Evolutionary conservation across 331 rosid genomes (phyloP).

Genomic region (Malus hybrid): DNA sequence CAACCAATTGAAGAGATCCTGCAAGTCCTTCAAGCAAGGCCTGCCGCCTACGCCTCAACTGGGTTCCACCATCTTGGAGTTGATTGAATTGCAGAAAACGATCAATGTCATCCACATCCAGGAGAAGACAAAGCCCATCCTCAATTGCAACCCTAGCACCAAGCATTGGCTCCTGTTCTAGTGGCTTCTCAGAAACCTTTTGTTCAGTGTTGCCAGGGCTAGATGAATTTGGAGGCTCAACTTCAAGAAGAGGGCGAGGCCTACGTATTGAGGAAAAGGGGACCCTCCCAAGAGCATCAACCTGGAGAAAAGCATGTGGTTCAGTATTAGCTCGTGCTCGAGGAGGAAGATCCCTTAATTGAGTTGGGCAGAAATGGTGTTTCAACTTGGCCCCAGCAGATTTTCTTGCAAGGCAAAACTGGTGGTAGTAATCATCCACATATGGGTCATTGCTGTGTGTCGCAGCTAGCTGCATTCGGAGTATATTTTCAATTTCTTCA

Average conservation of each 20-base stretch:
- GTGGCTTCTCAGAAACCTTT: conserved; percentile 71
- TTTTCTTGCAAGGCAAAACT: conserved; percentile 72
- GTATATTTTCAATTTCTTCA: conserved; percentile 82
- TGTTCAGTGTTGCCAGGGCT: conserved; percentile 46
- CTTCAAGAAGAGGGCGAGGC: conserved; percentile 92
- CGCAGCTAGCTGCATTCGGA: conserved; percentile 87
- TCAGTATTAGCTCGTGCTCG: conserved; percentile 64
- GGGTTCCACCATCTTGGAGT: conserved; percentile 70
- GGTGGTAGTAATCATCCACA: conserved; percentile 88
- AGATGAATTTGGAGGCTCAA: conserved; percentile 60
- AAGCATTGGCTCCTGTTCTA: conserved; percentile 88
- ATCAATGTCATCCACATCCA: conserved; percentile 86
- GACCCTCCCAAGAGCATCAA: conserved; percentile 92
- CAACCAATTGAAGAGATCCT: conserved; percentile 78
- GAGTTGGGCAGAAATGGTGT: conserved; percentile 78
- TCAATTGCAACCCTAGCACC: conserved; percentile 88
- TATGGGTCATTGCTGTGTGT: conserved; percentile 94
- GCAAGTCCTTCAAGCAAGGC: conserved; percentile 74
- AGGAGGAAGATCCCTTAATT: conserved; percentile 77
- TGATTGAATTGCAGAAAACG: conserved; percentile 74
- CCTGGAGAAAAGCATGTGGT: conserved; percentile 90
- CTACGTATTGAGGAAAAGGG: conserved; percentile 91
- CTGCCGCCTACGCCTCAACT: conserved; percentile 60
- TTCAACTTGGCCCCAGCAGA: conserved; percentile 61
- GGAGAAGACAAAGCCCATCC: conserved; percentile 90